Percentiles rank a stretch among this genome's conserved stretches.
phyloP scores from a whole-genome alignment of 768 basidiomycete species.

The Antrodiella citrinella region DNA sequence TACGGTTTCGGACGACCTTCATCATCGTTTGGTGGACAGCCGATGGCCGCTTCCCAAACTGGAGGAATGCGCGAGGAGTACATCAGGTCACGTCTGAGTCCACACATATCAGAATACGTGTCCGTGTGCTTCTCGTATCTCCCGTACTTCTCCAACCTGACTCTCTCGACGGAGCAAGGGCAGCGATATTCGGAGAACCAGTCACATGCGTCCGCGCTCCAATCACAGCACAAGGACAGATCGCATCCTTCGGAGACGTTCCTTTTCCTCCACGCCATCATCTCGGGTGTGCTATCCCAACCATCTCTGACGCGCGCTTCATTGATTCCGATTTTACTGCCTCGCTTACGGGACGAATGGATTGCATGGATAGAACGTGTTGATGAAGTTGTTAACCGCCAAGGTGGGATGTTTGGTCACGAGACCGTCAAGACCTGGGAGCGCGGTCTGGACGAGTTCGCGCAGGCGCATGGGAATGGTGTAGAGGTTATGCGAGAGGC shows the following conservation, averaged over 20 bases:
- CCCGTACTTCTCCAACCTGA: slow-evolving; percentile 70
- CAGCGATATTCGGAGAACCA: slow-evolving; percentile 5
- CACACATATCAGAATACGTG: slow-evolving; percentile 70
- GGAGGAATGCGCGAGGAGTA: slow-evolving; percentile 75
- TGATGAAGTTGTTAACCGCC: slow-evolving; percentile 59
- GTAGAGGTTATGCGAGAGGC: slow-evolving; percentile 35
- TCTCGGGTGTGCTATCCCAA: slow-evolving; percentile 58
- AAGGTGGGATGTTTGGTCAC: slow-evolving; percentile 73
- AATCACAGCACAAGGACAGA: slow-evolving; percentile 52
- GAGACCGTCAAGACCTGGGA: slow-evolving; percentile 68
- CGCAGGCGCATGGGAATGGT: slow-evolving; percentile 41
- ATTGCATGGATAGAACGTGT: slow-evolving; percentile 65
- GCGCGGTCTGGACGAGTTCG: slow-evolving; percentile 57
- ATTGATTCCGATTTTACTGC: slow-evolving; percentile 48
- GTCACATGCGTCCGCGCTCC: slow-evolving; percentile 35
- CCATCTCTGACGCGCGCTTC: slow-evolving; percentile 57
- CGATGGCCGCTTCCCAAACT: slow-evolving; percentile 9
- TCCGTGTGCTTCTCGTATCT: slow-evolving; percentile 75
- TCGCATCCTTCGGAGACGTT: slow-evolving; percentile 72
- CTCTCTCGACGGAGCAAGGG: slow-evolving; percentile 15
- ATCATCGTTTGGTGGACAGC: slow-evolving; percentile 8
- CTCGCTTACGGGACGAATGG: slow-evolving; percentile 70
- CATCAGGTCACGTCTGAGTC: slow-evolving; percentile 63
- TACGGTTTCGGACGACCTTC: slow-evolving; percentile 21
- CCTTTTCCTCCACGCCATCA: slow-evolving; percentile 59